Evolutionary conservation across 2,329 filamentous ascomycete species (phyloP).

Genomic region (Fusarium hainanense): DNA sequence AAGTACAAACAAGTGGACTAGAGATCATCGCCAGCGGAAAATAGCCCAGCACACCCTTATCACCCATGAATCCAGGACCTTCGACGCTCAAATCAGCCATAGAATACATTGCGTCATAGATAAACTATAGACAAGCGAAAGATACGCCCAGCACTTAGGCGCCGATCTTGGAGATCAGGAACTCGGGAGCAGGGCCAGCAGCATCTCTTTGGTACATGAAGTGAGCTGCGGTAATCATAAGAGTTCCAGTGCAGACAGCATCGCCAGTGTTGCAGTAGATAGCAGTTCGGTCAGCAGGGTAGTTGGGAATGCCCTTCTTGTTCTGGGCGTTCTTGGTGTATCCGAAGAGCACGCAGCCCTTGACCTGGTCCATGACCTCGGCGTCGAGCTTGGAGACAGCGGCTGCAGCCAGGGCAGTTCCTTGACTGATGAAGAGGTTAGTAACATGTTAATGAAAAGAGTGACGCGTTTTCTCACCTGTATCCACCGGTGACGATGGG

Average conservation of each 20-base stretch:
- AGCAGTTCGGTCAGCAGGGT: neutral
- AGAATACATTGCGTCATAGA: neutral
- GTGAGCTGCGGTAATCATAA: neutral
- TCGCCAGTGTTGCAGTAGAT: conserved; percentile 2
- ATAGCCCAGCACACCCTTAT: neutral
- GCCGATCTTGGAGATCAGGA: neutral
- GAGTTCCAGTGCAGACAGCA: neutral
- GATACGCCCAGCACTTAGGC: neutral
- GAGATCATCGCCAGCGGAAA: neutral
- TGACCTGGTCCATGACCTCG: conserved; percentile 1
- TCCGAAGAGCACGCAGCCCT: neutral
- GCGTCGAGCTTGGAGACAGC: neutral
- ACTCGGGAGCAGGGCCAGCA: neutral
- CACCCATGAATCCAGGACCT: neutral
- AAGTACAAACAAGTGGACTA: neutral
- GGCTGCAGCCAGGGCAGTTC: neutral
- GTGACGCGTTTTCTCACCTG: neutral
- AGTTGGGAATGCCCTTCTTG: neutral
- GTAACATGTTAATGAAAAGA: rapidly evolving
- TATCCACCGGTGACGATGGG: conserved; percentile 6
- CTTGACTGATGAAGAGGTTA: neutral
- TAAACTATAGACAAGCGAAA: neutral
- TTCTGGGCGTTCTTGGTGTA: conserved; percentile 18
- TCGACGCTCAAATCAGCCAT: neutral
- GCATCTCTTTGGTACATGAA: neutral